Percentiles rank a stretch among this genome's conserved stretches.
Conservation (phyloP, 2,329 filamentous ascomycete genomes). For the Stenocarpella maydis region DNA sequence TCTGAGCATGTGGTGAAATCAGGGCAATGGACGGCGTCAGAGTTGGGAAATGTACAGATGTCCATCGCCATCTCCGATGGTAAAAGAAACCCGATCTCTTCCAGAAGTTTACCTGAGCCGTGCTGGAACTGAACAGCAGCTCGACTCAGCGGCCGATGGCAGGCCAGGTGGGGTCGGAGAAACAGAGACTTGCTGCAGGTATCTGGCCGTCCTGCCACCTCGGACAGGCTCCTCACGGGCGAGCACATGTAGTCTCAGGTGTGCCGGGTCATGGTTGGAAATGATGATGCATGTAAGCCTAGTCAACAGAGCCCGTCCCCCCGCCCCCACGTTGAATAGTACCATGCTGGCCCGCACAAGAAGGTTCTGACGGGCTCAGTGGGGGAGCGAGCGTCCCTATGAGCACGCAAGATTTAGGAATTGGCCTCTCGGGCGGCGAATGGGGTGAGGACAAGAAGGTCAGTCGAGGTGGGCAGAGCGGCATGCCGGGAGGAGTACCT, state of each 20-base stretch:
- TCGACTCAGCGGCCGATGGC: neutral
- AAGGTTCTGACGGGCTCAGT: slow-evolving; percentile 33
- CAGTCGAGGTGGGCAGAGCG: slow-evolving; percentile 14
- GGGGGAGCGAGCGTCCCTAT: slow-evolving; percentile 13
- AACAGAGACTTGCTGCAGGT: neutral
- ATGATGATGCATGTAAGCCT: slow-evolving; percentile 19
- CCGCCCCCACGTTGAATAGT: slow-evolving; percentile 35
- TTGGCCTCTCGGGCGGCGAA: slow-evolving; percentile 19
- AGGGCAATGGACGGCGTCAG: neutral
- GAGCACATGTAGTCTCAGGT: slow-evolving; percentile 24
- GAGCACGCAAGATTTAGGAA: slow-evolving; percentile 21
- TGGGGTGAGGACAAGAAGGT: slow-evolving; percentile 9
- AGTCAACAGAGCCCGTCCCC: slow-evolving; percentile 25
- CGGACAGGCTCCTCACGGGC: slow-evolving; percentile 3
- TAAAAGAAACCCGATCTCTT: slow-evolving; percentile 19
- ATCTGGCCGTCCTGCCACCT: slow-evolving; percentile 7
- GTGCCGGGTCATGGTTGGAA: slow-evolving; percentile 27
- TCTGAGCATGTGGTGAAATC: slow-evolving; percentile 6
- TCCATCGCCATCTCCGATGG: slow-evolving; percentile 9
- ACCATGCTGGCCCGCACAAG: slow-evolving; percentile 31
- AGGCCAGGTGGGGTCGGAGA: neutral
- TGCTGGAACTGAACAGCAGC: neutral
- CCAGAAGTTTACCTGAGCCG: slow-evolving; percentile 23
- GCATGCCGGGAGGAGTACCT: slow-evolving; percentile 6
- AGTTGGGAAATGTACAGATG: slow-evolving; percentile 20